Conservation (phyloP, 2,329 filamentous ascomycete species). For the Aspergillus transmontanensis region DNA sequence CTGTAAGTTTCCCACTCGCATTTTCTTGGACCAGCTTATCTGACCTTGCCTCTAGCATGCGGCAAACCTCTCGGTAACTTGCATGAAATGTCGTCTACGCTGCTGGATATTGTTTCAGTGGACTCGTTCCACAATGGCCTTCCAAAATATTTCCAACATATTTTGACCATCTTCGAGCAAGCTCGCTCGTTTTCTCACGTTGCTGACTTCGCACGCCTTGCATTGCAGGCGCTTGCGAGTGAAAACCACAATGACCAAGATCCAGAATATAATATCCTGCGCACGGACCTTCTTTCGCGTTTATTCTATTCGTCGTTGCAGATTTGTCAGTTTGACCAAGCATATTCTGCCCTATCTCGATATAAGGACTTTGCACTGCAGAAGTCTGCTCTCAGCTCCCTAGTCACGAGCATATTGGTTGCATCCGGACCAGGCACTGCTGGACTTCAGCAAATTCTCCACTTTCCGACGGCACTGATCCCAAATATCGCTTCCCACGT, state of each 20-base stretch:
- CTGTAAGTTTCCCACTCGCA: constrained; percentile 60
- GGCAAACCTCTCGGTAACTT: constrained; percentile 49
- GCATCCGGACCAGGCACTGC: constrained; percentile 42
- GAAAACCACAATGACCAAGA: constrained; percentile 36
- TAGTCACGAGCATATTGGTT: constrained; percentile 55
- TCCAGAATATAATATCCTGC: constrained; percentile 46
- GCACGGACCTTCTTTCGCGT: constrained; percentile 75
- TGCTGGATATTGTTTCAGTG: constrained; percentile 76
- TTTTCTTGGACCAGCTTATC: constrained; percentile 15
- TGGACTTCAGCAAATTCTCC: constrained; percentile 64
- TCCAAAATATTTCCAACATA: constrained; percentile 82
- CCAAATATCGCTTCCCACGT: constrained; percentile 75
- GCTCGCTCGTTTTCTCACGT: constrained; percentile 77
- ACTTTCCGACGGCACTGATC: constrained; percentile 66
- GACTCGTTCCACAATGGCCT: constrained; percentile 70
- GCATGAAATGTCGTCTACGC: constrained; percentile 55
- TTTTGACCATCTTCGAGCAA: constrained; percentile 79
- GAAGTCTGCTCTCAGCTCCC: constrained; percentile 68
- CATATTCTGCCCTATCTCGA: constrained; percentile 75
- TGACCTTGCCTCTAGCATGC: constrained; percentile 35
- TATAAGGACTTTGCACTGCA: constrained; percentile 74
- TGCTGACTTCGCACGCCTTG: constrained; percentile 77
- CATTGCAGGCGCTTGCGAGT: constrained; percentile 63
- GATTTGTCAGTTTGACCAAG: constrained; percentile 77
- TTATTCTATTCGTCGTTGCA: constrained; percentile 81